Evolutionary conservation across 225 moss, liverwort and hornwort species (phyloP), one percentile per base, ranked within the genome.

Genomic region (Physcomitrellopsis africana): DNA sequence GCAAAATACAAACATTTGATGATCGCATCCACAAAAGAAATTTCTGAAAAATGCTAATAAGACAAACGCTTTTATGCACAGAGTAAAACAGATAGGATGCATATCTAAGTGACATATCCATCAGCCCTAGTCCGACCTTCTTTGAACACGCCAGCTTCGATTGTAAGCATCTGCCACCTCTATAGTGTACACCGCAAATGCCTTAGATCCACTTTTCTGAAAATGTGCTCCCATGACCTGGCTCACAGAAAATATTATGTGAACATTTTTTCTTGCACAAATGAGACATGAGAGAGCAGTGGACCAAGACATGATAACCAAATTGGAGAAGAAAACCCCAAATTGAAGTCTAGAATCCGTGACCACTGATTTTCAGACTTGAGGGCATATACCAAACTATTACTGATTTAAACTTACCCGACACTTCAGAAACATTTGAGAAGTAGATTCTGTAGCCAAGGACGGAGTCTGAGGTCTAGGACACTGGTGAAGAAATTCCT

Each of bases 151-250:
- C 96, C 96, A 96, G 60, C 82, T 92, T 74, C 85, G 89, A 76
- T 88, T 81, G 72, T 89, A 84, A 70, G 77, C 69, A 82, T 88
- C 96, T 68, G 86, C 92, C 41, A 96, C 96, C 77, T 90, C 86
- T 51, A 93, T 86, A 60, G 92, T 90, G 68, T 96, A 96, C 68
- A 96, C 92, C 20, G 90, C 92, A 83, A 96, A 96, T 24, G 96
- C 84, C 78, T 96, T 96, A 11, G 92, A 83, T 53, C 82, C 87
- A 48, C 67, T 81, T 73, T 91, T 96, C 75, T 96, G 93, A 64
- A 93, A 92, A 81, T 96, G 96, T 14, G 90, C 96, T 76, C 96
- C 93, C 66, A 93, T 79, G 43, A 93, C 96, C 87, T 88, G 82
- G 77, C 62, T 22, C 58, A 63, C 23, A 76, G 7, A 63, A 26